A percentile compares a stretch with the other conserved stretches of the same genome.
Evolutionary conservation across 2,329 filamentous ascomycete genomes (phyloP).

Genomic region (Fusarium heterosporum): DNA sequence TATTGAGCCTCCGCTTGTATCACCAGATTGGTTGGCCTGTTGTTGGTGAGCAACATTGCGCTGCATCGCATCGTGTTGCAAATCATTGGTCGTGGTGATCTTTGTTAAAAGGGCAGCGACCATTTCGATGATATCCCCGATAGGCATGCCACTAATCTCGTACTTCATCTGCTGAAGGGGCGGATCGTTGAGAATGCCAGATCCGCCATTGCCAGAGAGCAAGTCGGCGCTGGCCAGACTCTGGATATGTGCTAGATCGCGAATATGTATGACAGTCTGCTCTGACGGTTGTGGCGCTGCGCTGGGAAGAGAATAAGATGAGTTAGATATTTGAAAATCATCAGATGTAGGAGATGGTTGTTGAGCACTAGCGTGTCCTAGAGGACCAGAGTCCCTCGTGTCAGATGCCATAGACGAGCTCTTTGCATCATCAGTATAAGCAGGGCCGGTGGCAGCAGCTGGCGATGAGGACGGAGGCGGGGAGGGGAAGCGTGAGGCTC

Average conservation of each 20-base stretch:
- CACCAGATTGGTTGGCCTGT: conserved; percentile 62
- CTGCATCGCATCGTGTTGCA: conserved; percentile 91
- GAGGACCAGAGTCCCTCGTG: conserved; percentile 48
- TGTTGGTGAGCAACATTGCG: conserved; percentile 72
- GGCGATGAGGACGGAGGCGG: conserved; percentile 67
- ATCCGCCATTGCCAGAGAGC: conserved; percentile 60
- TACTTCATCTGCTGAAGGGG: conserved; percentile 74
- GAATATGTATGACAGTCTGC: conserved; percentile 77
- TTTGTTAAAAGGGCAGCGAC: conserved; percentile 95
- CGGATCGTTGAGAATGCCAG: conserved; percentile 63
- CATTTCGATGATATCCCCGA: conserved; percentile 98
- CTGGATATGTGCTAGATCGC: conserved; percentile 91
- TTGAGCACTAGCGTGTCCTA: conserved; percentile 42
- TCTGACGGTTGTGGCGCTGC: conserved; percentile 47
- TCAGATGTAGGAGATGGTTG: conserved; percentile 55
- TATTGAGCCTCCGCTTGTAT: conserved; percentile 65
- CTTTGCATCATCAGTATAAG: conserved; percentile 57
- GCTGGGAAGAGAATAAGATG: conserved; percentile 51
- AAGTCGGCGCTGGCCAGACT: conserved; percentile 85
- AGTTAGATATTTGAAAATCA: conserved; percentile 54
- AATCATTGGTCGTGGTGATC: conserved; percentile 96
- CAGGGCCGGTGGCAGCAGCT: conserved; percentile 53
- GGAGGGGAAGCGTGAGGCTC: conserved; percentile 64
- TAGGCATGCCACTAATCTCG: conserved; percentile 97
- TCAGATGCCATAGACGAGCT: conserved; percentile 63